phyloP scores from a whole-genome alignment of 345 rosid species.

The Gossypioides kirkii region DNA sequence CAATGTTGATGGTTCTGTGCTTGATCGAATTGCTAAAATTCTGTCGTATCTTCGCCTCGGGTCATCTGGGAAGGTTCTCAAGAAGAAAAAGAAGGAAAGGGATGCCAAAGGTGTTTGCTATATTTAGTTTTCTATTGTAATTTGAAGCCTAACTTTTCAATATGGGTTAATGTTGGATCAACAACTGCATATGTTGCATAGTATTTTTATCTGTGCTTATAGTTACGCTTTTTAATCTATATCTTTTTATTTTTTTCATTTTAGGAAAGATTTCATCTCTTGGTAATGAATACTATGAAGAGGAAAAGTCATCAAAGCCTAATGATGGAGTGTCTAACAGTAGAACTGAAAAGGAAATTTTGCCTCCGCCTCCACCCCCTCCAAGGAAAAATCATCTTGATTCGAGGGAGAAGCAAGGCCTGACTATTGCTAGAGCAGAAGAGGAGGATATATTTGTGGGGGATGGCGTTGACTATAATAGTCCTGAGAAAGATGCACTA shows the following conservation, averaged over 20 bases:
- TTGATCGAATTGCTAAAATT: conserved; percentile 92
- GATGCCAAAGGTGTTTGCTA: conserved; percentile 56
- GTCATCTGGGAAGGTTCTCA: conserved; percentile 96
- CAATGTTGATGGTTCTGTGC: conserved; percentile 89
- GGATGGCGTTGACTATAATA: conserved; percentile 64
- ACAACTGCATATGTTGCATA: neutral
- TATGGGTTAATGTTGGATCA: neutral
- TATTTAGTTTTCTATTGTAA: neutral
- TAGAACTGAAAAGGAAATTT: conserved; percentile 41
- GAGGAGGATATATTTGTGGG: conserved; percentile 91
- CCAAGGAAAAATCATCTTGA: conserved; percentile 44
- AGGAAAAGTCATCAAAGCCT: conserved; percentile 42
- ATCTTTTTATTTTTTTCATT: neutral
- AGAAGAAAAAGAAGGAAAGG: conserved; percentile 98
- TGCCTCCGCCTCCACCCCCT: conserved; percentile 74
- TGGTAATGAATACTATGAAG: conserved; percentile 53
- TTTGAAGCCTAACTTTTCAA: neutral
- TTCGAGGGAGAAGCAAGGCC: conserved; percentile 50
- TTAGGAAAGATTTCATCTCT: conserved; percentile 52
- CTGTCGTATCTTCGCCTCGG: conserved; percentile 98
- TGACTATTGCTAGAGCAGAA: conserved; percentile 53
- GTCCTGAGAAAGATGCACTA: conserved; percentile 74
- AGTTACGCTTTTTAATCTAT: neutral
- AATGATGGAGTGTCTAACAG: conserved; percentile 34
- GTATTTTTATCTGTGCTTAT: neutral